These are phyloP conservation scores for Trichoderma afroharzianum DNA, from an alignment of 2,329 filamentous ascomycete genomes.

Conservation along the genomic window DNA sequence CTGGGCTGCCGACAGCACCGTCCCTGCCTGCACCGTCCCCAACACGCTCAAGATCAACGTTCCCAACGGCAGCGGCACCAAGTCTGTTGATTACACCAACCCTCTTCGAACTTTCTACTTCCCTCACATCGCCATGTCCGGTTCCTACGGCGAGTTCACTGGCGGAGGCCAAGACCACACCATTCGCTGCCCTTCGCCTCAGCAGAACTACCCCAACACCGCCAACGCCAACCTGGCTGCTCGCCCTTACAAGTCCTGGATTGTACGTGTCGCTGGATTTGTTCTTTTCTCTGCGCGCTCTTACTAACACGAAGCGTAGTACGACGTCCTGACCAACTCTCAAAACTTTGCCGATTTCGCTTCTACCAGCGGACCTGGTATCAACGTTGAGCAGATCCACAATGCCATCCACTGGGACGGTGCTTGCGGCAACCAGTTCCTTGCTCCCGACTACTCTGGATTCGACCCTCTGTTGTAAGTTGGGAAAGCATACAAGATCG, in stretches of 20 bases:
- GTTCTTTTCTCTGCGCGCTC: neutral
- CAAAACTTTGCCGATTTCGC: conserved; percentile 35
- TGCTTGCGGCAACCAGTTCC: conserved; percentile 40
- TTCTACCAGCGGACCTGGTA: conserved; percentile 32
- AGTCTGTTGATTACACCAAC: conserved; percentile 41
- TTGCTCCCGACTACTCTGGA: conserved; percentile 38
- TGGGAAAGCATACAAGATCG: neutral
- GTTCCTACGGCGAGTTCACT: conserved; percentile 37
- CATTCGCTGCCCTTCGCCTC: conserved; percentile 36
- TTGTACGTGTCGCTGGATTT: conserved; percentile 32
- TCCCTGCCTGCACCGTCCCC: conserved; percentile 41
- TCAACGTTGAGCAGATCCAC: conserved; percentile 43
- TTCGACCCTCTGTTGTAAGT: conserved; percentile 46
- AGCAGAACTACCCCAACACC: conserved; percentile 36
- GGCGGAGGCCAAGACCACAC: conserved; percentile 34
- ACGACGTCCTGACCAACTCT: conserved; percentile 39
- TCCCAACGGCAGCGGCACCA: conserved; percentile 33
- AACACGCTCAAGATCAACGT: conserved; percentile 39
- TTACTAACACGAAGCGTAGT: conserved; percentile 30
- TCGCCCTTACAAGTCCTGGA: conserved; percentile 37
- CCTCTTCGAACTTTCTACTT: conserved; percentile 52
- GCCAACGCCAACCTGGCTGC: conserved; percentile 35
- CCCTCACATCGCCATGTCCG: conserved; percentile 36
- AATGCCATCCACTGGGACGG: conserved; percentile 41
- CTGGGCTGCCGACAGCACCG: conserved; percentile 43